Evolutionary conservation across 768 basidiomycete species (phyloP), one percentile per base, ranked within the genome.

Genomic region (Naematelia encephala): DNA sequence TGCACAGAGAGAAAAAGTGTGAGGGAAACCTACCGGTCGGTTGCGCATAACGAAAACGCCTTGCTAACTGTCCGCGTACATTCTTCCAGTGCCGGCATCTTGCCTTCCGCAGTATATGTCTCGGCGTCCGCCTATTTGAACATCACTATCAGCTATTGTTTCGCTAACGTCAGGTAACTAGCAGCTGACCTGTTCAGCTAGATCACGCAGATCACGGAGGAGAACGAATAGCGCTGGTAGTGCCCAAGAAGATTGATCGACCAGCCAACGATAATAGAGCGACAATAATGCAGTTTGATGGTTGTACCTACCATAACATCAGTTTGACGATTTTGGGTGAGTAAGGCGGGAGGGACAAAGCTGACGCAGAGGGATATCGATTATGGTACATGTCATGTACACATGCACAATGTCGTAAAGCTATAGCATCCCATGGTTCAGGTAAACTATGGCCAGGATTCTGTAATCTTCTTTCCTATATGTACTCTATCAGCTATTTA

Each of bases 1-100:
- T 26, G 19, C 25, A 19, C n/a, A 21, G 16, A 52, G 8, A 11
- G 5, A 5, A 3, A 5, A 29, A 28, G 25, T 13, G 21, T 29
- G 19, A 27, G 46, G 22, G 45, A 13, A 28, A 68, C 80, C 54
- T 59, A 86, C 85, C 87, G 80, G 70, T 98, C 96, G 19, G 85
- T 91, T 73, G 96, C 84, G 74, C 93, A 96, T 63, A 84, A 82
- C 28, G 88, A 86, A 76, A 97, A 94, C 1, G 90, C 91, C 68
- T 91, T 93, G 39, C 88, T 87, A 56, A 92, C 89, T 13, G 85
- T 83, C 45, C 91, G 80, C 0, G 93, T 90, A 3, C 90, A 86
- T 66, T 91, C 90, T 67, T 96, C 91, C 84, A 91, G 87, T 26
- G 67, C 82, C 82, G 64, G 86, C 84, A 68, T 66, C 58, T 66